phyloP scores from a whole-genome alignment of 2,329 filamentous ascomycete genomes.

The Diaporthe helianthi region DNA sequence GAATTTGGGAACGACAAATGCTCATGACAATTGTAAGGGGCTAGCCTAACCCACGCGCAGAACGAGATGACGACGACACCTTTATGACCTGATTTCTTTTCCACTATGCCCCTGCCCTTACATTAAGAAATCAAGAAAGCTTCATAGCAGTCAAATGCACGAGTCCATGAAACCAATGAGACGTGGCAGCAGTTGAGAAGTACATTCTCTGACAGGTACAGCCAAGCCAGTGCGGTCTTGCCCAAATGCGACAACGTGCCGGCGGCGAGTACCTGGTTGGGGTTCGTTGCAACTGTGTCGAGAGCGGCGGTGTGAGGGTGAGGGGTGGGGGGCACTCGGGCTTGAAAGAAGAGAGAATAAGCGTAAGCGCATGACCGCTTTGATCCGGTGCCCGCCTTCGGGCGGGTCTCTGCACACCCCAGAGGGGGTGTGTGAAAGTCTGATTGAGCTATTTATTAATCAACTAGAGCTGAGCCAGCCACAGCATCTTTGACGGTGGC shows the following conservation, averaged over 20 bases:
- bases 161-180: background rate
- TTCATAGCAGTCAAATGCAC: slow-evolving; percentile 19
- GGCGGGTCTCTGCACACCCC: background rate
- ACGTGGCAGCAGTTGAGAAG: background rate
- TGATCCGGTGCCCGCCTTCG: background rate
- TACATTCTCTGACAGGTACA: background rate
- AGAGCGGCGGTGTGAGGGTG: slow-evolving; percentile 1
- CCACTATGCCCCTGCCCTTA: background rate
- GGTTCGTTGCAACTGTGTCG: background rate
- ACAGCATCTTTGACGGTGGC: background rate
- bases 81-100: slow-evolving; percentile 15
- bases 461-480: background rate
- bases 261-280: background rate
- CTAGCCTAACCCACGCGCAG: background rate
- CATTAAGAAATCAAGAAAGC: slow-evolving; percentile 21
- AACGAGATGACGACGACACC: slow-evolving; percentile 24
- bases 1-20: slow-evolving; percentile 3
- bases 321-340: background rate
- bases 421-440: background rate
- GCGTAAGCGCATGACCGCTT: background rate
- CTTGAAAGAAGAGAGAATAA: background rate
- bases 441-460: background rate
- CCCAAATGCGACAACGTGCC: background rate
- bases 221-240: background rate
- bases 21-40: slow-evolving; percentile 8